Evolutionary conservation across 2,329 filamentous ascomycete species (phyloP).

Genomic region (Aspergillus amoenus): DNA sequence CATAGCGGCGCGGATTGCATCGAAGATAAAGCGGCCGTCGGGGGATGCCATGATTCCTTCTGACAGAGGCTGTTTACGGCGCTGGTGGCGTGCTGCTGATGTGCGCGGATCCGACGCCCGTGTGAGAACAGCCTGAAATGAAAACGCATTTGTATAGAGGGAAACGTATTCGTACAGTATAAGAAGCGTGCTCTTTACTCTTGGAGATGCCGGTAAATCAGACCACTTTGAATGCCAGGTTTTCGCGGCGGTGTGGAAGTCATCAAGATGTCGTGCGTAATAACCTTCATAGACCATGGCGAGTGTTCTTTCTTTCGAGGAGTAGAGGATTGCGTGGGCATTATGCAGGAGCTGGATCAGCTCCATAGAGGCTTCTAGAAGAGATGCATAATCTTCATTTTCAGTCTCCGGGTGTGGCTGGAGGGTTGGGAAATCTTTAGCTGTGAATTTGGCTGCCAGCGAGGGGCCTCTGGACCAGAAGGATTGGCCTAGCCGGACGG

Average conservation of each 20-base stretch:
- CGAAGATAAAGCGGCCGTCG: background rate
- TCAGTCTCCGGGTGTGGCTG: background rate
- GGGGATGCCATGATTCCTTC: background rate
- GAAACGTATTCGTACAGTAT: background rate
- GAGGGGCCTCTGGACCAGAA: background rate
- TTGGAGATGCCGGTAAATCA: background rate
- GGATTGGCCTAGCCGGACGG: background rate
- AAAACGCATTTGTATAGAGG: background rate
- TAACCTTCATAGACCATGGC: background rate
- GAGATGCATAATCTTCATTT: background rate
- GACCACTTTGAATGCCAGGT: background rate
- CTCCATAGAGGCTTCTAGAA: background rate
- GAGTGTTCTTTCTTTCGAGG: background rate
- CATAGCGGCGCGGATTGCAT: background rate
- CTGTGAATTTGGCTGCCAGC: background rate
- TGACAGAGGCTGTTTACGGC: background rate
- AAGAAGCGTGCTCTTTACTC: background rate
- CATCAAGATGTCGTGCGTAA: background rate
- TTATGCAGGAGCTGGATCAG: background rate
- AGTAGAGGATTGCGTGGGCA: background rate
- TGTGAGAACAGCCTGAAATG: background rate
- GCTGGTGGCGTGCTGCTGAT: background rate
- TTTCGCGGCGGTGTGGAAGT: background rate
- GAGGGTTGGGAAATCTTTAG: background rate
- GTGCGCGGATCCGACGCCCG: background rate